Base-by-base conservation (phyloP, 768 basidiomycete species). In the Boletellus sp. region DNA sequence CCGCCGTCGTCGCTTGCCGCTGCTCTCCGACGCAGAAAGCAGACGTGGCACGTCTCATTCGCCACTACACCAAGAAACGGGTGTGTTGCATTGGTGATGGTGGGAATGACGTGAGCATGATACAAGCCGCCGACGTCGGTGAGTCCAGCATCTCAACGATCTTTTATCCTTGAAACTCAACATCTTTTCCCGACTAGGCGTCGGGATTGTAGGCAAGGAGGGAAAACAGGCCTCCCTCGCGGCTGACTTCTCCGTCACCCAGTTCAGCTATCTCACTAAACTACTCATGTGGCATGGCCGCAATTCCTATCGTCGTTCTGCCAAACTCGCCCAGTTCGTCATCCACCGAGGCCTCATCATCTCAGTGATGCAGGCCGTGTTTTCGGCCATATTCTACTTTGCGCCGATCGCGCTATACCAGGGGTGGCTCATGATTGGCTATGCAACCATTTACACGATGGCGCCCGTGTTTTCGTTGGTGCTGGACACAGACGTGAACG, bases 41-140 rank as follows among this genome's bases (percentile, higher is more conserved):
- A 10, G 95, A 98, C 63, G 92, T 99, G 4, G 95, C 96, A 0
- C 81, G 92, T 4, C 74, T 99, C 32, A 98, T 99, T 54, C 85
- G 96, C 7, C 75, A 79, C 16, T 84, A 85, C 63, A 96, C 95
- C 3, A 88, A 84, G 71, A 98, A 97, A 68, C 83, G 95, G 0
- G 95, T 99, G 0, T 98, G 95, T 67, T 98, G 96, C 64, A 98
- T 98, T 51, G 96, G 96, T 2, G 96, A 99, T 71, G 96, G 96
- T 31, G 96, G 96, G 4, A 99, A 99, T 67, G 96, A 99, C 65
- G 96, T 99, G 54, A 93, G 90, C 67, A 99, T 99, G 96, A 99
- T 99, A 53, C 96, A 98, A 63, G 96, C 96, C 1, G 96, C 96
- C 3, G 93, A 98, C 61, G 94, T 99, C 51, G 95, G 94, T 93